phyloP scores from a whole-genome alignment of 805 yeast species.

The Wickerhamomyces ciferrii region DNA sequence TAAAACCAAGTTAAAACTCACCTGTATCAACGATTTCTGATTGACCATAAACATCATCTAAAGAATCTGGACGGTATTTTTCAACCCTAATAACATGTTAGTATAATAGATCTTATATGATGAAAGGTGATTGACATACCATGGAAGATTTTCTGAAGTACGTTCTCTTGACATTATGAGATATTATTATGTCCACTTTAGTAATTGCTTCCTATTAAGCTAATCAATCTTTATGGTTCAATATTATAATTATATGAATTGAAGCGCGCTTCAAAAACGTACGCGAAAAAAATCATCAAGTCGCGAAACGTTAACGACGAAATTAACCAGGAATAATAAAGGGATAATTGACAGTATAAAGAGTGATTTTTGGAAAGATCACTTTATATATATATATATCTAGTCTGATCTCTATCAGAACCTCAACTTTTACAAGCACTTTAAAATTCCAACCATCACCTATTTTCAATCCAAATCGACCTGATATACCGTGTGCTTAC shows the following conservation, averaged over 20 bases:
- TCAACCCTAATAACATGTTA: conserved; percentile 61
- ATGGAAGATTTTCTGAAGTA: conserved; percentile 22
- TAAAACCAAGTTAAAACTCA: conserved; percentile 10
- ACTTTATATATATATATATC: too few species aligned
- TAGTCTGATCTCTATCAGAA: too few species aligned
- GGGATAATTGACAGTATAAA: too few species aligned
- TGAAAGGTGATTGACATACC: conserved; percentile 12
- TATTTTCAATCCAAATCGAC: too few species aligned
- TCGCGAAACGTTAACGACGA: background rate
- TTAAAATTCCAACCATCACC: too few species aligned
- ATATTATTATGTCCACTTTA: background rate
- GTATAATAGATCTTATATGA: background rate
- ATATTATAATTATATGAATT: background rate
- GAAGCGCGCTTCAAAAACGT: background rate
- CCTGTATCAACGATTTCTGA: conserved; percentile 73
- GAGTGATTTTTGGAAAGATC: too few species aligned
- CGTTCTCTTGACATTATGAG: conserved; percentile 17
- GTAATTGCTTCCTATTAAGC: background rate
- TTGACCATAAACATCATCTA: conserved; percentile 92
- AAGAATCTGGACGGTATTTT: conserved; percentile 81
- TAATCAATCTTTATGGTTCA: background rate
- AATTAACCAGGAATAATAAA: too few species aligned
- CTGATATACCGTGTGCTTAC: too few species aligned
- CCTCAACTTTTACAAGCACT: too few species aligned
- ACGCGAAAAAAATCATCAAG: background rate